Conservation (phyloP, 1,284 basidiomycete species). For the Pascua sp. region DNA sequence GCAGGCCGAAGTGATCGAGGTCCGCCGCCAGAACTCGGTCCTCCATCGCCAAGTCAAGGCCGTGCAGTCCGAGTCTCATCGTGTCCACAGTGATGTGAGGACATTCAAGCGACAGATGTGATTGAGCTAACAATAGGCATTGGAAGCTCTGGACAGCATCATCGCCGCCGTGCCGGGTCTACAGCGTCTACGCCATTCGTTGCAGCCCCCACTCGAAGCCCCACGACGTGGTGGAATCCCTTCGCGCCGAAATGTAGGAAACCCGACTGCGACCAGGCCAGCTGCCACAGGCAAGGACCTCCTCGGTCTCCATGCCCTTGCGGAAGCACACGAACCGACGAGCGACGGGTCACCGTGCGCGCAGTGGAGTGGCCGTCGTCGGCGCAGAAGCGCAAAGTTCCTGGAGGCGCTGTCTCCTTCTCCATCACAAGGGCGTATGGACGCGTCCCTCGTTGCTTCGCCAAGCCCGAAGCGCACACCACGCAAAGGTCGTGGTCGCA, state of each 20-base stretch:
- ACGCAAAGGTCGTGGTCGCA: too few relatives aligned
- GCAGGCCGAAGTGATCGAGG: conserved; percentile 14
- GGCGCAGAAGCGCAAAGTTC: too few relatives aligned
- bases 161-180: conserved; percentile 11
- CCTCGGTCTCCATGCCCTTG: too few relatives aligned
- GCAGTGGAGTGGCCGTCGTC: background rate
- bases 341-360: background rate
- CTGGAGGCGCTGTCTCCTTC: too few relatives aligned
- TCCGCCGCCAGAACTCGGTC: conserved; percentile 4
- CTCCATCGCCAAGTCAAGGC: conserved; percentile 1
- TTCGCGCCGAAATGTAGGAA: background rate
- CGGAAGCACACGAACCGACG: too few relatives aligned
- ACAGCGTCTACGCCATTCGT: background rate
- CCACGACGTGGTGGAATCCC: background rate
- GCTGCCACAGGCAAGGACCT: conserved; percentile 2
- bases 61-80: background rate
- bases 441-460: too few relatives aligned
- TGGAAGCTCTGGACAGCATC: conserved; percentile 8
- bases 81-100: background rate
- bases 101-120: background rate
- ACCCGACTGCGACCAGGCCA: conserved; percentile 14
- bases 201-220: background rate
- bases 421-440: too few relatives aligned
- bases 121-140: conserved; percentile 1
- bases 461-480: too few relatives aligned